Conservation (phyloP, 345 rosid species). For the Erucastrum elatum region DNA sequence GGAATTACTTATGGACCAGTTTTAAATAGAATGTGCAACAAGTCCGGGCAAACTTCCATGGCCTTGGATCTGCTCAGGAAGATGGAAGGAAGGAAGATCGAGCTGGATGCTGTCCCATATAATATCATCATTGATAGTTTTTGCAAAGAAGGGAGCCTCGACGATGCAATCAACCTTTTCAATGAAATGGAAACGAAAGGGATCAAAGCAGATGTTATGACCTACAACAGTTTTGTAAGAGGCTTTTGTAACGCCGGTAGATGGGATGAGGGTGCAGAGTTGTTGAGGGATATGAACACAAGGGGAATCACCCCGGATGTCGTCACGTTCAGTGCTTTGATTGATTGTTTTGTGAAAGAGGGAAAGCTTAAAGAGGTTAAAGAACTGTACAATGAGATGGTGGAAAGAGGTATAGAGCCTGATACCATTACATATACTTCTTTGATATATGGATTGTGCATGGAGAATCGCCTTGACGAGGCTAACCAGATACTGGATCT, state of each 20-base stretch:
- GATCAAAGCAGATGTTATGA: constrained; percentile 20
- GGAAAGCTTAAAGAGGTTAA: background rate
- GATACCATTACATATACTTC: background rate
- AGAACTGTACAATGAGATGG: background rate
- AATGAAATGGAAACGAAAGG: constrained; percentile 18
- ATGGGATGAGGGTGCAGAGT: constrained; percentile 16
- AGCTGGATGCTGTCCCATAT: background rate
- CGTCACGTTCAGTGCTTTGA: background rate
- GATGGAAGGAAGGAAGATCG: constrained; percentile 12
- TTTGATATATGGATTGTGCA: background rate
- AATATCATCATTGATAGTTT: constrained; percentile 20
- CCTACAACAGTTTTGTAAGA: constrained; percentile 16
- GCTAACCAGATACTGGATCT: background rate
- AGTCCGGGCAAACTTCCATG: background rate
- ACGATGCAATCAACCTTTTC: constrained; percentile 1
- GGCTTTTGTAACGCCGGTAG: constrained; percentile 24
- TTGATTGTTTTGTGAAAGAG: background rate
- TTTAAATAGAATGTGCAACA: background rate
- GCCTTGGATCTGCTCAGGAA: background rate
- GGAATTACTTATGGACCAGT: background rate
- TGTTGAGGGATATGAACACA: constrained; percentile 33
- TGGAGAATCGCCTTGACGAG: background rate
- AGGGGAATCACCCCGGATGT: background rate
- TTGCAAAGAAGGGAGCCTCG: background rate
- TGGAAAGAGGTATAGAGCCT: background rate